Conservation (phyloP, 2,329 filamentous ascomycete genomes). For the Cercospora beticola region DNA sequence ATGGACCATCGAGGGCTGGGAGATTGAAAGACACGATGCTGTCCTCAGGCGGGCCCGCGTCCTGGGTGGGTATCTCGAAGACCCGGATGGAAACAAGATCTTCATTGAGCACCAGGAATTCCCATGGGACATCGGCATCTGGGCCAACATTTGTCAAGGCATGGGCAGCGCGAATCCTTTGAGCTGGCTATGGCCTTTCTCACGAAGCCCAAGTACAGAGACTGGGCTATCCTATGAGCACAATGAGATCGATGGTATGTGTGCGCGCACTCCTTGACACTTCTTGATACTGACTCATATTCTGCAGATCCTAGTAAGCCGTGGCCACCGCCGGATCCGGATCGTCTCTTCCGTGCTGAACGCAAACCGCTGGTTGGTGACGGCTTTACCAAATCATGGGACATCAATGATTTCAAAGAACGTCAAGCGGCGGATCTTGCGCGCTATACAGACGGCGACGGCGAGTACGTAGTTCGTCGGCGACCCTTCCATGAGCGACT, state of each 20-base stretch:
- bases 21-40: slow-evolving; percentile 51
- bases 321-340: slow-evolving; percentile 55
- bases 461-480: slow-evolving; percentile 40
- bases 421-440: slow-evolving; percentile 55
- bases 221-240: slow-evolving; percentile 65
- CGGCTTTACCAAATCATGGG: slow-evolving; percentile 43
- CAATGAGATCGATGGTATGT: slow-evolving; percentile 71
- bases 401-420: slow-evolving; percentile 54
- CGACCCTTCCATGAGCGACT: slow-evolving; percentile 46
- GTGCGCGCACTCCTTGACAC: slow-evolving; percentile 37
- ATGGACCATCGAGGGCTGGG: slow-evolving; percentile 82
- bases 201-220: slow-evolving; percentile 49
- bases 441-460: slow-evolving; percentile 38
- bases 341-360: slow-evolving; percentile 42
- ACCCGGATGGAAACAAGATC: slow-evolving; percentile 56
- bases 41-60: slow-evolving; percentile 46
- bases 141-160: slow-evolving; percentile 68
- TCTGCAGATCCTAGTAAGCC: slow-evolving; percentile 37
- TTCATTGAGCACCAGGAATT: slow-evolving; percentile 68
- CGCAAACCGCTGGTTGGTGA: slow-evolving; percentile 31
- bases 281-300: slow-evolving; percentile 38
- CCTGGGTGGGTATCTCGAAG: slow-evolving; percentile 58
- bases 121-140: slow-evolving; percentile 77
- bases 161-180: slow-evolving; percentile 70
- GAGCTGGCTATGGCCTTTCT: slow-evolving; percentile 69